A percentile compares a stretch with the other conserved stretches of the same genome.
phyloP scores from a whole-genome alignment of 345 rosid species.

The Odontarrhena argentea region DNA sequence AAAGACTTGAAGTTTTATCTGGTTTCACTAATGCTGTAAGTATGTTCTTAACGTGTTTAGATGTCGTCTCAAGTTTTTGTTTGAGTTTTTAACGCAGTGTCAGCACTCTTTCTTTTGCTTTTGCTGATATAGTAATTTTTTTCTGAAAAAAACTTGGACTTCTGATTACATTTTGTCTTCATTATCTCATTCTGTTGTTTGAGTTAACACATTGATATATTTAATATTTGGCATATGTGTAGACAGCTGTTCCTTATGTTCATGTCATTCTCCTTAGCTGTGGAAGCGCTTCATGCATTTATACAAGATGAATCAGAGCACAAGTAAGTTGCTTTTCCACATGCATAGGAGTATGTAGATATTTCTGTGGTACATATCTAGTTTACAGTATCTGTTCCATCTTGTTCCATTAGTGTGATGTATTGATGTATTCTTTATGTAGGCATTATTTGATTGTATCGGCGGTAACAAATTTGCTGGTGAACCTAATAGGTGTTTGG shows the following conservation, averaged over 20 bases:
- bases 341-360: conserved; percentile 13
- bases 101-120: conserved; percentile 13
- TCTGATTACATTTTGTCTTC: conserved; percentile 14
- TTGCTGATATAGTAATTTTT: conserved; percentile 12
- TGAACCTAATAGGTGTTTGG: conserved; percentile 96
- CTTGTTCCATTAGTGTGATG: conserved; percentile 3
- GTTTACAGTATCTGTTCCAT: conserved; percentile 1
- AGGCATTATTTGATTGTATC: conserved; percentile 99
- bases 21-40: conserved; percentile 99
- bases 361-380: conserved; percentile 1
- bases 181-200: conserved; percentile 20
- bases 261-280: conserved; percentile 97
- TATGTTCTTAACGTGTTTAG: conserved; percentile 29
- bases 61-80: conserved; percentile 22
- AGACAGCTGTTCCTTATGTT: conserved; percentile 99
- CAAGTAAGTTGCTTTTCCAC: conserved; percentile 61
- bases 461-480: conserved; percentile 88
- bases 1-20: conserved; percentile 87
- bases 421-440: conserved; percentile 34
- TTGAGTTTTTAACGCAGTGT: conserved; percentile 12
- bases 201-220: conserved; percentile 51
- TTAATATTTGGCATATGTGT: conserved; percentile 67
- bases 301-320: conserved; percentile 98
- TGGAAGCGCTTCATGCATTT: conserved; percentile 99
- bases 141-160: neutral